phyloP scores from a whole-genome alignment of 2,329 filamentous ascomycete species.

The Sporothrix luriei region DNA sequence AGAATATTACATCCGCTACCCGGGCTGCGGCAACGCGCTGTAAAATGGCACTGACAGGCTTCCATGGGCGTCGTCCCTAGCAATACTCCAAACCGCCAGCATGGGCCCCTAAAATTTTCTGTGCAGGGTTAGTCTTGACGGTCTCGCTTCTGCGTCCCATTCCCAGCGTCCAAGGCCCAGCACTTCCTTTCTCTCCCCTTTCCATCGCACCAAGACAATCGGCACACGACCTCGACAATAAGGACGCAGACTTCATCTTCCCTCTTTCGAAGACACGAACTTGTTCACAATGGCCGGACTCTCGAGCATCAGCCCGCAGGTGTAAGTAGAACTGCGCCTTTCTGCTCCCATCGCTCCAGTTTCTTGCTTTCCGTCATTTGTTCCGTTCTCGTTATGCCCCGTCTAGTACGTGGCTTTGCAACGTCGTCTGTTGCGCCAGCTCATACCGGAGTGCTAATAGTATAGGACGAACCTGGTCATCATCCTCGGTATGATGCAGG shows the following conservation, averaged over 20 bases:
- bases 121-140: no score
- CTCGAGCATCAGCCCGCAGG: conserved; percentile 58
- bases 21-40: not conserved
- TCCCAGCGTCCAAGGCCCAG: conserved; percentile 2
- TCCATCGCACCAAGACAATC: conserved; percentile 21
- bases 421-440: not conserved
- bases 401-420: not conserved
- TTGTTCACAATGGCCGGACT: conserved; percentile 56
- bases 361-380: not conserved
- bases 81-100: not conserved
- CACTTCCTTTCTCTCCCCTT: conserved; percentile 16
- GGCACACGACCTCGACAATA: conserved; percentile 7
- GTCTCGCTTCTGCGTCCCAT: not conserved
- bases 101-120: no score
- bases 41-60: conserved; percentile 5
- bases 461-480: conserved; percentile 85
- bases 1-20: conserved; percentile 25
- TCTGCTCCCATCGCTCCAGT: not conserved
- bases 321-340: conserved; percentile 51
- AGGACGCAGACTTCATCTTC: not conserved
- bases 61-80: not conserved
- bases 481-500: conserved; percentile 98
- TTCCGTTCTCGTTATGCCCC: not conserved
- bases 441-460: conserved; percentile 36
- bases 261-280: not conserved